These are phyloP conservation scores for Serendipita sp. DNA, from an alignment of 768 basidiomycete genomes.

Conservation along the genomic window DNA sequence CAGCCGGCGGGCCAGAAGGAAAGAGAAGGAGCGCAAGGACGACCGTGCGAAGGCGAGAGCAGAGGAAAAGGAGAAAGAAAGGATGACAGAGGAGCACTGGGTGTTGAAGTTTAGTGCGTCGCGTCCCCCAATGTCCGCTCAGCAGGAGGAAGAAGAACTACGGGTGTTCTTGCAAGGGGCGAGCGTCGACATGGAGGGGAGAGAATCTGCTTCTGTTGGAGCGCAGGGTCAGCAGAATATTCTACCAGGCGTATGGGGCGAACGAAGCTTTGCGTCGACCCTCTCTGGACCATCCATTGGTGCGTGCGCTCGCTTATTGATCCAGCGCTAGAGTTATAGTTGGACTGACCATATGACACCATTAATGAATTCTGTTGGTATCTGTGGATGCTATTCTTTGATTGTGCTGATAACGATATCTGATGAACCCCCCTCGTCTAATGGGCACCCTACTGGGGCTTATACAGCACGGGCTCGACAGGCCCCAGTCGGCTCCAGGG, in stretches of 20 bases:
- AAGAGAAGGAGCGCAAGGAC: slow-evolving; percentile 74
- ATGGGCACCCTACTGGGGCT: neutral
- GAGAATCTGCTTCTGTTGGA: slow-evolving; percentile 20
- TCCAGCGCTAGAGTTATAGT: neutral
- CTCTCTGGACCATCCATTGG: neutral
- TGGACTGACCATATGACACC: neutral
- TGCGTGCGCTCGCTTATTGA: neutral
- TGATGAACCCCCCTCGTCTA: no score
- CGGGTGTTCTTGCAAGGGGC: slow-evolving; percentile 17
- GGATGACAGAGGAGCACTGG: slow-evolving; percentile 14
- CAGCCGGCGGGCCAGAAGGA: slow-evolving; percentile 53
- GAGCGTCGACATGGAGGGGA: no score
- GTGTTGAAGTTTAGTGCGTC: slow-evolving; percentile 19
- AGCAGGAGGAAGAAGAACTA: slow-evolving; percentile 24
- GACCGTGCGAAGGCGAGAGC: slow-evolving; percentile 66
- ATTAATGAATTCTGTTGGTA: neutral
- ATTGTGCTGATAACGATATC: no score
- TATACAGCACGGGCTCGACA: neutral
- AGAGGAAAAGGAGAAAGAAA: slow-evolving; percentile 61
- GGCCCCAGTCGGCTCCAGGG: slow-evolving; percentile 4
- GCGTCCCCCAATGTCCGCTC: slow-evolving; percentile 21
- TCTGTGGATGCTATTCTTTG: neutral
- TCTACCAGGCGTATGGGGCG: slow-evolving; percentile 5
- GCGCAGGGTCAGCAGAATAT: neutral
- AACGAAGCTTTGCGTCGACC: slow-evolving; percentile 7